A percentile compares a stretch with the other conserved stretches of the same genome.
Evolutionary conservation across 2,329 filamentous ascomycete species (phyloP).

Genomic region (Fusarium nisikadoi): DNA sequence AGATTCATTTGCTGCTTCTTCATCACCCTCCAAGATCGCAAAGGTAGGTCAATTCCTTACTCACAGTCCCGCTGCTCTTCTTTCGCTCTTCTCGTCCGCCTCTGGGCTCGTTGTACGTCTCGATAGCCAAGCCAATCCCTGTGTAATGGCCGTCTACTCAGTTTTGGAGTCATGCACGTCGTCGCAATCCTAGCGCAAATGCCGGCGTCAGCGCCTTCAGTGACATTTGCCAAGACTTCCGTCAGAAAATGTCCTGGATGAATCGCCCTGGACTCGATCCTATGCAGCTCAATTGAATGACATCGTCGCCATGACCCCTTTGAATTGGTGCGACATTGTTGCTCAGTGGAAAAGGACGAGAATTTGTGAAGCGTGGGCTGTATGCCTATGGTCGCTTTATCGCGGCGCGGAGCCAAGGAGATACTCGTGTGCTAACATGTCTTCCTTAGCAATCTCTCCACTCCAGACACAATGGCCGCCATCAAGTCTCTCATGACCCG

Average conservation of each 20-base stretch:
- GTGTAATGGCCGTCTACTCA: conserved; percentile 10
- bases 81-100: conserved; percentile 4
- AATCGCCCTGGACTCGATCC: not conserved
- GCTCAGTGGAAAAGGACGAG: conserved; percentile 19
- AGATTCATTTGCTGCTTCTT: conserved; percentile 42
- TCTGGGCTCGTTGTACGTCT: conserved; percentile 5
- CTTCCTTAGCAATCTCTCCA: conserved; percentile 42
- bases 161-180: conserved; percentile 16
- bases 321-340: conserved; percentile 17
- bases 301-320: not conserved
- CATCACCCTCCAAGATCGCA: conserved; percentile 47
- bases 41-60: conserved; percentile 36
- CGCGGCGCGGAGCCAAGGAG: not conserved
- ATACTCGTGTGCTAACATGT: conserved; percentile 11
- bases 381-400: not conserved
- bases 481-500: conserved; percentile 53
- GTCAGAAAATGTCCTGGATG: conserved; percentile 1
- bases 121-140: conserved; percentile 24
- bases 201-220: conserved; percentile 10
- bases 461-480: conserved; percentile 54
- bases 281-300: conserved; percentile 22
- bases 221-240: conserved; percentile 28
- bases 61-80: conserved; percentile 5
- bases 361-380: not conserved
- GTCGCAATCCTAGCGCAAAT: conserved; percentile 23